Base-by-base conservation (phyloP, 139 green algal species). In the Desmodesmus armatus region DNA sequence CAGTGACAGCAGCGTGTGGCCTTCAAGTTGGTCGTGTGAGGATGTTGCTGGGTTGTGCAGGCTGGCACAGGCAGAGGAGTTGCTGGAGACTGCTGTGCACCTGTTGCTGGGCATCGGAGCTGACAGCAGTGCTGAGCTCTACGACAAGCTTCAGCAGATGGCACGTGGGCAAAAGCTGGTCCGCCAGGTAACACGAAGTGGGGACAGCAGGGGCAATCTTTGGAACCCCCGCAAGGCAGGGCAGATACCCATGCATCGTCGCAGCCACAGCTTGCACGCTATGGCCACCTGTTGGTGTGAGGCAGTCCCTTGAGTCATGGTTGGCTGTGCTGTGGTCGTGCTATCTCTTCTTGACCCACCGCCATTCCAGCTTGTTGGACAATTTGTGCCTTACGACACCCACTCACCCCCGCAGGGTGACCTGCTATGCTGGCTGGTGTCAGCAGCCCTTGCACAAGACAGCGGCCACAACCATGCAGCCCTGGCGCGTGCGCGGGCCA, bases 61-160 rank as follows among this genome's bases (percentile, higher is more conserved):
- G 17, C 69, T 92, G 69, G 80, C 75, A 15, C 77, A 88, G 72
- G 86, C 84, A 35, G 89, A 92, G 81, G 70, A 90, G 55, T 71
- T 89, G 75, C 81, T 92, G 51, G 89, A 90, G 67, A 87, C 83
- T 13, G 51, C 33, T 6, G 55, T 90, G 27, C 66, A 73, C 43
- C 40, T 80, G 41, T 31, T 90, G 65, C 66, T 92, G 83, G 81
- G 63, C 11, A 33, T 89, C 31, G 70, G 29, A 21, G 44, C n/a
- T 69, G 88, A 89, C 33, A 87, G 62, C 44, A 77, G 55, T 3
- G 35, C 35, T 23, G 40, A 67, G 35, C 76, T 88, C 33, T 86
- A 83, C 33, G 25, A 81, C 33, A 67, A 87, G 44, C 85, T 91
- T 19, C 21, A 47, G 21, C 51, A 33, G n/a, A 87, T 72, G 82